Conservation (phyloP, 106 monocot genomes). For the Xerophyta viscosa region DNA sequence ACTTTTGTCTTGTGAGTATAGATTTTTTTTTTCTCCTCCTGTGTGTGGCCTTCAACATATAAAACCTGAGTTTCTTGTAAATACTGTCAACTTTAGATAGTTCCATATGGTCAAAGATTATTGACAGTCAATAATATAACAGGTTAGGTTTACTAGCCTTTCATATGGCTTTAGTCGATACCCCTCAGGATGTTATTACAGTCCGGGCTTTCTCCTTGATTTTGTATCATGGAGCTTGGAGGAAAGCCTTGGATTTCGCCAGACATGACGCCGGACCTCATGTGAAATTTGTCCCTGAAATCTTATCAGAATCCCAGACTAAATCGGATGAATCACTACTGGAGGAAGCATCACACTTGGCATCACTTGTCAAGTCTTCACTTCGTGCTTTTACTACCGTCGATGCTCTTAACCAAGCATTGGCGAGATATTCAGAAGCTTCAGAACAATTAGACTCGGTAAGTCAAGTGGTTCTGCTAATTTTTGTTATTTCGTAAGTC, state of each 20-base stretch:
- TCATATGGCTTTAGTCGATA: conserved; percentile 65
- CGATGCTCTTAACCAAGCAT: conserved; percentile 30
- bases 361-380: conserved; percentile 48
- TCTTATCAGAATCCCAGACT: conserved; percentile 13
- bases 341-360: conserved; percentile 36
- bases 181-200: conserved; percentile 60
- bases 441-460: conserved; percentile 33
- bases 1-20: too few species aligned
- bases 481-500: background rate
- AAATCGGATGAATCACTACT: conserved; percentile 42
- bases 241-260: conserved; percentile 24
- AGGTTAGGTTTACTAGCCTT: conserved; percentile 83
- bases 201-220: conserved; percentile 63
- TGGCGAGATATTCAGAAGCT: conserved; percentile 24
- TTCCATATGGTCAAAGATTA: too few species aligned
- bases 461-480: conserved; percentile 12
- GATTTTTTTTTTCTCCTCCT: too few species aligned
- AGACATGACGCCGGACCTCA: conserved; percentile 23
- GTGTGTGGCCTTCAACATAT: too few species aligned
- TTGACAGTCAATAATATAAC: too few species aligned
- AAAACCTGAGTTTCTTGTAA: too few species aligned
- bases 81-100: too few species aligned
- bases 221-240: conserved; percentile 54
- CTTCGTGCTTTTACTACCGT: conserved; percentile 20
- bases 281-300: conserved; percentile 63